Conservation (phyloP, 768 basidiomycete genomes). For the Lactarius trivialis region DNA sequence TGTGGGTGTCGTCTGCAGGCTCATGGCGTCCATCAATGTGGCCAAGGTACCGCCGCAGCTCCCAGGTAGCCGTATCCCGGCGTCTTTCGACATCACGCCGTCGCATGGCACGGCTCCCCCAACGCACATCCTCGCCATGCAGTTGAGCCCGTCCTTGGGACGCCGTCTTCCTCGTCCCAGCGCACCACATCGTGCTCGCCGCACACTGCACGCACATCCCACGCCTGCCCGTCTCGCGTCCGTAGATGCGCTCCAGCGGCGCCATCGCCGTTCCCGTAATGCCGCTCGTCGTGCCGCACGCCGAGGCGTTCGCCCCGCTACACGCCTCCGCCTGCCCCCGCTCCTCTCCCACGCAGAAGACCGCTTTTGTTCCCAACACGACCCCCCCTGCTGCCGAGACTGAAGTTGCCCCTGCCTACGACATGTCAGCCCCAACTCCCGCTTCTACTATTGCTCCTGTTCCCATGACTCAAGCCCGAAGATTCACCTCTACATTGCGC, state of each 20-base stretch:
- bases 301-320: conserved; percentile 59
- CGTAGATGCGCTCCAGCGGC: conserved; percentile 23
- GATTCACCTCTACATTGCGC: conserved; percentile 8
- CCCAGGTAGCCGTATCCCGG: conserved; percentile 19
- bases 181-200: conserved; percentile 57
- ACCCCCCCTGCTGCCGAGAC: neutral
- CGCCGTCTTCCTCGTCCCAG: conserved; percentile 46
- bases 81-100: conserved; percentile 15
- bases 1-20: too few relatives aligned
- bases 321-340: too few relatives aligned
- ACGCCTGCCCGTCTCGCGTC: conserved; percentile 35
- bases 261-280: conserved; percentile 50
- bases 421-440: conserved; percentile 17
- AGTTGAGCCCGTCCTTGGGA: conserved; percentile 36
- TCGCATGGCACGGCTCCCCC: conserved; percentile 8
- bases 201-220: conserved; percentile 54
- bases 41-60: conserved; percentile 18
- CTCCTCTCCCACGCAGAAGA: neutral
- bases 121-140: conserved; percentile 32
- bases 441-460: conserved; percentile 17
- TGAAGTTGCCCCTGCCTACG: neutral
- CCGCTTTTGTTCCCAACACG: neutral
- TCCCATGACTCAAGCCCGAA: conserved; percentile 16
- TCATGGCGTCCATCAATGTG: conserved; percentile 18
- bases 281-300: conserved; percentile 63